Conservation (phyloP, 352 stramenopile genomes). For the Globisporangium ultimum region DNA sequence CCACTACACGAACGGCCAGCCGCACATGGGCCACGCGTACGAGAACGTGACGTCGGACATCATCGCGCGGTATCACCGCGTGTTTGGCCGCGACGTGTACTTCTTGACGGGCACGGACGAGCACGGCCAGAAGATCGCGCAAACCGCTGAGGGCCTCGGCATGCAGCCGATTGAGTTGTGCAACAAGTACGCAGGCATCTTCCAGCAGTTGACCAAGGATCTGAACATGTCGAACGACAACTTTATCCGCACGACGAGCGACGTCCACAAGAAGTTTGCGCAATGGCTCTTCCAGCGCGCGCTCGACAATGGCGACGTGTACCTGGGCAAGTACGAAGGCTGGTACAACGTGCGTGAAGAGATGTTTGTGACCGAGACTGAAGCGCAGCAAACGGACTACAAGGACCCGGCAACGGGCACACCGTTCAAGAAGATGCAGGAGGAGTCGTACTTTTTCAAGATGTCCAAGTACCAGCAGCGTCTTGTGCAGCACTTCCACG, state of each 20-base stretch:
- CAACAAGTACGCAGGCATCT: conserved; percentile 91
- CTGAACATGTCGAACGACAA: conserved; percentile 86
- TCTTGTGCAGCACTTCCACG: conserved; percentile 95
- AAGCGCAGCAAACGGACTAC: conserved; percentile 94
- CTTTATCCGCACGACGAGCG: conserved; percentile 96
- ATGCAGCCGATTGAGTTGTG: conserved; percentile 94
- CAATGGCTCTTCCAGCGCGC: conserved; percentile 94
- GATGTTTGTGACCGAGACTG: conserved; percentile 97
- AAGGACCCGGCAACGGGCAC: conserved; percentile 92
- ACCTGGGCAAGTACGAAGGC: conserved; percentile 95
- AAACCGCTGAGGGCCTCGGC: conserved; percentile 91
- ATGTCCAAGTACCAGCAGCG: conserved; percentile 97
- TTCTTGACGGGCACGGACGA: conserved; percentile 95
- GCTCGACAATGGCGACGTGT: conserved; percentile 94
- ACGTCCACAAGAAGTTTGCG: conserved; percentile 93
- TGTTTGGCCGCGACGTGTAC: conserved; percentile 79
- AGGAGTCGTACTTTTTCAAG: conserved; percentile 99
- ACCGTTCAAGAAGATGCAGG: conserved; percentile 96
- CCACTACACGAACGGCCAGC: conserved; percentile 97
- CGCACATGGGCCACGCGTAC: conserved; percentile 99
- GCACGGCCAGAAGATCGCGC: conserved; percentile 99
- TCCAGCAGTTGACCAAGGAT: conserved; percentile 84
- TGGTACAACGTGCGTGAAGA: conserved; percentile 99
- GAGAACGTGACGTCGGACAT: conserved; percentile 96
- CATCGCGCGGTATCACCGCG: conserved; percentile 94